Base-by-base conservation (phyloP, 2,329 filamentous ascomycete genomes). In the Daldinia sp. region DNA sequence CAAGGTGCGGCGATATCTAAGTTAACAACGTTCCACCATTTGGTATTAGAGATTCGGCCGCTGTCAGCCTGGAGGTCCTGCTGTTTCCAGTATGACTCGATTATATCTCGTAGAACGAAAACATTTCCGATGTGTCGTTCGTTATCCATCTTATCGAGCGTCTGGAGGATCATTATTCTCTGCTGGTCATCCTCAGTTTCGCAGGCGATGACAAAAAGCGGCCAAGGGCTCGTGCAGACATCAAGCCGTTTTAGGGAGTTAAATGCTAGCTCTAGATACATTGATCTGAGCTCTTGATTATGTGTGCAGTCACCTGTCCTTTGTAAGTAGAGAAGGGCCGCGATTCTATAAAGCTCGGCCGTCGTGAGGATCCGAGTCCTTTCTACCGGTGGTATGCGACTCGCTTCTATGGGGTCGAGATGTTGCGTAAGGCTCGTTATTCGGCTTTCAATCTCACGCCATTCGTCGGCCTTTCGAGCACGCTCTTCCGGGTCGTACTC, bases 301-400 rank as follows among this genome's bases (percentile, higher is more conserved):
- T 72, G 65, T 28, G 72, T 73, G 35, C 68, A 68, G 55, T 75
- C 75, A 57, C 72, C 73, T 18, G 76, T 74, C 58, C 77, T 74
- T 51, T 77, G 76, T 20, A 80, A 71, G 60, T 85, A 86, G 0
- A 86, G 78, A 37, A 82, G 78, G 1, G 83, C 79, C 0, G 83
- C 84, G 20, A 86, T 78, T 5, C 84, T 81, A 67, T 86, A 86
- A n/a, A 86, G 79, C 73, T 86, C 83, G 9, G 84, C 84, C 3
- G 84, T 86, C 42, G 79, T 78, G 53, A 75, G 77, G 71, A 81
- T 77, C 53, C 73, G 75, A 56, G 69, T 64, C 23, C 72, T 75
- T 46, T 78, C 74, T 13, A 72, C 57, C 35, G 79, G 74, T 30
- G 79, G 67, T 44, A 77, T 74, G 28, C 74, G 67, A n/a, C 72